These are phyloP conservation scores for Hygrophorus russula DNA, from an alignment of 768 basidiomycete species.

Conservation along the genomic window DNA sequence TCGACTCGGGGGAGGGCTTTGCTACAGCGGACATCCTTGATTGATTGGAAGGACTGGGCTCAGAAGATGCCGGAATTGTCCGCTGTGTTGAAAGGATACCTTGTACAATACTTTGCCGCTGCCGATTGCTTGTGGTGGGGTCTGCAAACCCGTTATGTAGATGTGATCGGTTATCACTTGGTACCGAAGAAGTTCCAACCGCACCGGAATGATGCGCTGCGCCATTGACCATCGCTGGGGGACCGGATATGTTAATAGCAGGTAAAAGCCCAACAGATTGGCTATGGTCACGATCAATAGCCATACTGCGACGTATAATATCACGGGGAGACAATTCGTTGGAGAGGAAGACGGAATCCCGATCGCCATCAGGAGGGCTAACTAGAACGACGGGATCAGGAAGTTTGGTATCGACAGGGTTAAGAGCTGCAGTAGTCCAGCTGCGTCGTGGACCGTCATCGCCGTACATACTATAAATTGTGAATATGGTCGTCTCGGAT, in stretches of 20 bases:
- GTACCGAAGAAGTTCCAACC: conserved; percentile 1
- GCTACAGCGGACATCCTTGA: conserved; percentile 2
- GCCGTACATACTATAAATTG: conserved; percentile 83
- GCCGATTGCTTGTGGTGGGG: conserved; percentile 20
- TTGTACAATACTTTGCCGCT: conserved; percentile 20
- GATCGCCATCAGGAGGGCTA: conserved; percentile 11
- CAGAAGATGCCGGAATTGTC: conserved; percentile 19
- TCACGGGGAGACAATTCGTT: conserved; percentile 9
- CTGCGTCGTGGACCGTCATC: conserved; percentile 29
- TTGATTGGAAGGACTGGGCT: conserved; percentile 19
- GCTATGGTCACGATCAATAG: background rate
- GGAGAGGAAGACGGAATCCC: conserved; percentile 20
- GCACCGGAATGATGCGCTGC: conserved; percentile 11
- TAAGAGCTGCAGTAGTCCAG: conserved; percentile 16
- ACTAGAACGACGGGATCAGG: background rate
- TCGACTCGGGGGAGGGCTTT: conserved; percentile 1
- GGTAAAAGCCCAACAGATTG: background rate
- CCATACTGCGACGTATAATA: conserved; percentile 6
- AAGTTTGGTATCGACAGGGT: conserved; percentile 13
- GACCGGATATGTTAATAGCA: no score
- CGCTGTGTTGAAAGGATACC: conserved; percentile 4
- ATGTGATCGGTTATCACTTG: no score
- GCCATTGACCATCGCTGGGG: background rate
- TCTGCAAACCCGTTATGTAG: conserved; percentile 12
- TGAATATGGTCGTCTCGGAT: conserved; percentile 67